A percentile compares a stretch with the other conserved stretches of the same genome.
Evolutionary conservation across 257 asterid genomes (phyloP).

Genomic region (Ballota nigra): DNA sequence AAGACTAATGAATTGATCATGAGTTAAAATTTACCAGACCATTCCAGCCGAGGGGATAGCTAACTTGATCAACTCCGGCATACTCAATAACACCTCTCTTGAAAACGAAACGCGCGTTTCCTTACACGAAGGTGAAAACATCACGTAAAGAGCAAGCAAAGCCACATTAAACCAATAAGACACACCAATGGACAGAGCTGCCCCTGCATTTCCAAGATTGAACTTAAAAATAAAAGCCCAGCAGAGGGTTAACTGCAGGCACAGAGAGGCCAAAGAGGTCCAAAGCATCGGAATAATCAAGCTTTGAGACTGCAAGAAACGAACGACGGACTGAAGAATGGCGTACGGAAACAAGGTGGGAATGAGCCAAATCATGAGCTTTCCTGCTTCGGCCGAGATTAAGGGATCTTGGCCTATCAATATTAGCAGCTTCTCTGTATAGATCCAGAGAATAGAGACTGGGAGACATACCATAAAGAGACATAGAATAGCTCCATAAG

Average conservation of each 20-base stretch:
- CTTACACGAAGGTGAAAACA: not conserved
- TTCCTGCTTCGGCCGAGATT: not conserved
- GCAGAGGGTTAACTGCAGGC: not conserved
- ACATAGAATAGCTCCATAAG: not conserved
- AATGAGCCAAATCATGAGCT: not conserved
- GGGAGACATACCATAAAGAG: not conserved
- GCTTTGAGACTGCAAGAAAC: not conserved
- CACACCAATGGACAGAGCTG: not conserved
- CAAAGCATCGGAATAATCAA: not conserved
- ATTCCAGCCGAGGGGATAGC: not conserved
- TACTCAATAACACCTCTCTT: not conserved
- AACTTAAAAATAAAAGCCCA: not conserved
- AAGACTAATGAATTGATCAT: too few species aligned
- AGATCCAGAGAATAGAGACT: not conserved
- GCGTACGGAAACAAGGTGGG: not conserved
- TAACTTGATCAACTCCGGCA: not conserved
- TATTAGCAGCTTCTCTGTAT: not conserved
- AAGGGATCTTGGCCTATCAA: slow-evolving; percentile 3
- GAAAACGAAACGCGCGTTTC: not conserved
- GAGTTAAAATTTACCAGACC: not conserved
- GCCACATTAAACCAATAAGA: not conserved
- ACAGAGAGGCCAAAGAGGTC: not conserved
- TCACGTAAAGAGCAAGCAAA: not conserved
- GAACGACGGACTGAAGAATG: not conserved
- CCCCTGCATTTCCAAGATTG: not conserved